Evolutionary conservation across 202 grass and related monocot species (phyloP).

Genomic region (Zoysia matrella): DNA sequence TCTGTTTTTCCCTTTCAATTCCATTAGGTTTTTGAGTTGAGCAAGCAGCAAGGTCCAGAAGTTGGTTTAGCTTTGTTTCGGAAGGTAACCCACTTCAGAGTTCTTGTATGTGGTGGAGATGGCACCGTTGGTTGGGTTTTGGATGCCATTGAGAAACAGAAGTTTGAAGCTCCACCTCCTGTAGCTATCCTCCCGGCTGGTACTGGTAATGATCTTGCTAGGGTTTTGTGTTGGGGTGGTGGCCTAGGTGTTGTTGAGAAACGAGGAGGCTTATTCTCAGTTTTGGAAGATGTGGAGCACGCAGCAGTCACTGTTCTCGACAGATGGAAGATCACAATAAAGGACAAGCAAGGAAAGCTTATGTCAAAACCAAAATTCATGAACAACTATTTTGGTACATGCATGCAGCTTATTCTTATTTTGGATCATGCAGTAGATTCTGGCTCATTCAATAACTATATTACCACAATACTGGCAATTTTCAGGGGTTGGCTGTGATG

Average conservation of each 20-base stretch:
- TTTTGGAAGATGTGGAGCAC: slow-evolving; percentile 83
- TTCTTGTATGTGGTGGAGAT: slow-evolving; percentile 98
- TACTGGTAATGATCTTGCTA: slow-evolving; percentile 94
- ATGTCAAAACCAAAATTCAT: slow-evolving; percentile 66
- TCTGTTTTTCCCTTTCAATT: slow-evolving; percentile 6
- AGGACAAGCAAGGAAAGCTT: slow-evolving; percentile 60
- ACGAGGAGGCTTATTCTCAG: slow-evolving; percentile 73
- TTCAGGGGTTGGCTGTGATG: slow-evolving; percentile 95
- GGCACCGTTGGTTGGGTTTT: slow-evolving; percentile 91
- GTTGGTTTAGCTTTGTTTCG: slow-evolving; percentile 74
- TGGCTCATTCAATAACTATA: slow-evolving; percentile 22
- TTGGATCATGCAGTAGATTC: background rate
- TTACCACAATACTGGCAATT: slow-evolving; percentile 15
- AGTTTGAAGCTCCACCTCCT: slow-evolving; percentile 84
- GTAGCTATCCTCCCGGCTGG: slow-evolving; percentile 92
- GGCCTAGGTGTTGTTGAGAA: slow-evolving; percentile 77
- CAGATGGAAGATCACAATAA: slow-evolving; percentile 84
- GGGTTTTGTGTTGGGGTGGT: slow-evolving; percentile 87
- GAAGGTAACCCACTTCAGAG: slow-evolving; percentile 86
- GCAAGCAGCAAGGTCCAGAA: slow-evolving; percentile 82
- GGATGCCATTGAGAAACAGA: slow-evolving; percentile 87
- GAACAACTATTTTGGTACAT: slow-evolving; percentile 94
- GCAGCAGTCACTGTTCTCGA: slow-evolving; percentile 92
- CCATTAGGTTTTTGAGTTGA: slow-evolving; percentile 81
- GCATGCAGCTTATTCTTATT: slow-evolving; percentile 15